These are phyloP conservation scores for Xylaria hypoxylon DNA, from an alignment of 2,329 filamentous ascomycete species.

Conservation along the genomic window DNA sequence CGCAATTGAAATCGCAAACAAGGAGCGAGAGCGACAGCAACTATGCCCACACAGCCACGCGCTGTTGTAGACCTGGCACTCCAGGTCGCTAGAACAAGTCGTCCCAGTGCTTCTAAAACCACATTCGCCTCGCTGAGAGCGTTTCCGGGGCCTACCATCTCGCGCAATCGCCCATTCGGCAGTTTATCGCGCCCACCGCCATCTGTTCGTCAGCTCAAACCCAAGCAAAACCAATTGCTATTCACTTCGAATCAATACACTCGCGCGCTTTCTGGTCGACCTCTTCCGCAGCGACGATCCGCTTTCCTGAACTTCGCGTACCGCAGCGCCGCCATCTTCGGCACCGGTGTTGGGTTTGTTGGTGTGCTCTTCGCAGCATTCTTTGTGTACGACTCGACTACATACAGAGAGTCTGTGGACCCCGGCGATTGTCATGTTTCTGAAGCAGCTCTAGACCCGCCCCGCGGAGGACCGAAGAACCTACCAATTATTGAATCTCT, in stretches of 20 bases:
- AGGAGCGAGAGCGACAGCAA: constrained; percentile 24
- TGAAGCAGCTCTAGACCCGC: constrained; percentile 81
- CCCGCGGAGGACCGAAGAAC: constrained; percentile 91
- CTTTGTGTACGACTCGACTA: constrained; percentile 93
- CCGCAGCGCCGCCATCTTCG: constrained; percentile 76
- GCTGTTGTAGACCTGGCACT: constrained; percentile 41
- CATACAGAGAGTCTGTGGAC: constrained; percentile 79
- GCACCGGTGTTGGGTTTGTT: constrained; percentile 78
- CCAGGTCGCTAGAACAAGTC: constrained; percentile 39
- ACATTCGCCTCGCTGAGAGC: constrained; percentile 25
- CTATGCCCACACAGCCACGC: constrained; percentile 45
- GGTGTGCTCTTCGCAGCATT: constrained; percentile 80
- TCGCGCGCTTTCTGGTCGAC: constrained; percentile 64
- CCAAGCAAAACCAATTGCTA: constrained; percentile 38
- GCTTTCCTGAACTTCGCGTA: constrained; percentile 70
- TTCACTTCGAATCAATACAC: constrained; percentile 46
- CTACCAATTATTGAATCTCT: constrained; percentile 88
- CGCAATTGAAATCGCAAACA: constrained; percentile 6
- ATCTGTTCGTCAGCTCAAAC: constrained; percentile 17
- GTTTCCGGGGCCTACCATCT: constrained; percentile 18
- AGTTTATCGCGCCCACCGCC: constrained; percentile 35
- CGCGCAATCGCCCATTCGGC: constrained; percentile 40
- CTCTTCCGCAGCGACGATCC: constrained; percentile 62
- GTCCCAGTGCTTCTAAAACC: constrained; percentile 32
- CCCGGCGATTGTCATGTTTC: constrained; percentile 84